A percentile compares a stretch with the other conserved stretches of the same genome.
Conservation (phyloP, 345 rosid species). For the Firmiana major region DNA sequence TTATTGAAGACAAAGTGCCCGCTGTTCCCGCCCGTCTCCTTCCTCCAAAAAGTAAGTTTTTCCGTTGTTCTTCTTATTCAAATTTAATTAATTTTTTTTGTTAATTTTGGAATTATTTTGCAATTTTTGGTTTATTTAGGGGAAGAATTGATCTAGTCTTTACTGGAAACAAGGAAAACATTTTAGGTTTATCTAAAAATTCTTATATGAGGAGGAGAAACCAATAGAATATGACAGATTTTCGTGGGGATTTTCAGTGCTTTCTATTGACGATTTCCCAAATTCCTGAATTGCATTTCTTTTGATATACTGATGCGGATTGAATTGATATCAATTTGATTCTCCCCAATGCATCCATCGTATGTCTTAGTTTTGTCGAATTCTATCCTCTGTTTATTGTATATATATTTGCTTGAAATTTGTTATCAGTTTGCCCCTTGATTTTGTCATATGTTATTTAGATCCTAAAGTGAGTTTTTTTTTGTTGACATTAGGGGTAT, state of each 20-base stretch:
- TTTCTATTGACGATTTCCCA: neutral
- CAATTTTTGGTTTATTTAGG: too few species aligned
- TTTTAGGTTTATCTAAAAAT: neutral
- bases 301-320: neutral
- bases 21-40: slow-evolving; percentile 37
- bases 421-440: neutral
- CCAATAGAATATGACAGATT: neutral
- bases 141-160: neutral
- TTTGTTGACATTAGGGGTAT: slow-evolving; percentile 54
- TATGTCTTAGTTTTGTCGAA: neutral
- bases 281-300: neutral
- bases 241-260: neutral
- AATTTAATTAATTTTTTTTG: neutral
- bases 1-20: slow-evolving; percentile 36
- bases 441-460: neutral
- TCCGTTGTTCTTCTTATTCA: neutral
- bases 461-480: slow-evolving; percentile 6
- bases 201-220: neutral
- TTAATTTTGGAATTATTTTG: neutral
- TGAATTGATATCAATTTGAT: neutral
- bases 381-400: neutral
- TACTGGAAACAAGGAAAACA: neutral
- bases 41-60: slow-evolving; percentile 80
- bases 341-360: neutral
- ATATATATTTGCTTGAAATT: neutral